Conservation (phyloP, 352 stramenopile genomes). For the Plasmopara halstedii region DNA sequence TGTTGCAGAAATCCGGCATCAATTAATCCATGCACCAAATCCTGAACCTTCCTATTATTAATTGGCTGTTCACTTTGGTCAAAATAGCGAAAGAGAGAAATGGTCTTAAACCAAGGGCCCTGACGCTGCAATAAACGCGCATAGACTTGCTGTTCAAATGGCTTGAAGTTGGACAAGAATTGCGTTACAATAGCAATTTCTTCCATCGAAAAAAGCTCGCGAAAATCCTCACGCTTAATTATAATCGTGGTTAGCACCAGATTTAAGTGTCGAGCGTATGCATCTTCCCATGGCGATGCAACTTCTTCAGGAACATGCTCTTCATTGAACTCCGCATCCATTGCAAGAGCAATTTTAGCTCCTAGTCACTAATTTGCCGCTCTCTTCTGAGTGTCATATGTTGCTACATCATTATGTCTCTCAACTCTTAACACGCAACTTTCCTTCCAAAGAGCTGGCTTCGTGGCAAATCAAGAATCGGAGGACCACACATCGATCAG, state of each 20-base stretch:
- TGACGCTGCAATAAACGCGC: conserved; percentile 72
- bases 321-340: not conserved
- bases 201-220: conserved; percentile 32
- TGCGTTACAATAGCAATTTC: conserved; percentile 35
- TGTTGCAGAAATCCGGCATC: conserved; percentile 28
- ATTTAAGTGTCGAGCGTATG: conserved; percentile 56
- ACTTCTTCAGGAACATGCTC: not conserved
- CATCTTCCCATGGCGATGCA: conserved; percentile 29
- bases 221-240: conserved; percentile 37
- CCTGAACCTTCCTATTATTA: conserved; percentile 29
- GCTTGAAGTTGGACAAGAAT: conserved; percentile 42
- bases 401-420: not conserved
- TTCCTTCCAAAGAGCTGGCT: conserved; percentile 11
- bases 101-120: conserved; percentile 64
- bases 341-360: too few species aligned
- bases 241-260: conserved; percentile 45
- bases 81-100: conserved; percentile 60
- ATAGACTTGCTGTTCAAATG: conserved; percentile 59
- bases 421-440: not conserved
- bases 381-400: not conserved
- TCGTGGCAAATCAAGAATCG: conserved; percentile 6
- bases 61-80: conserved; percentile 8
- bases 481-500: conserved; percentile 1
- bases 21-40: conserved; percentile 33
- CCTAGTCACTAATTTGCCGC: not conserved